These are phyloP conservation scores for Cenococcum geophilum DNA, from an alignment of 495 filamentous ascomycete species.

Conservation along the genomic window DNA sequence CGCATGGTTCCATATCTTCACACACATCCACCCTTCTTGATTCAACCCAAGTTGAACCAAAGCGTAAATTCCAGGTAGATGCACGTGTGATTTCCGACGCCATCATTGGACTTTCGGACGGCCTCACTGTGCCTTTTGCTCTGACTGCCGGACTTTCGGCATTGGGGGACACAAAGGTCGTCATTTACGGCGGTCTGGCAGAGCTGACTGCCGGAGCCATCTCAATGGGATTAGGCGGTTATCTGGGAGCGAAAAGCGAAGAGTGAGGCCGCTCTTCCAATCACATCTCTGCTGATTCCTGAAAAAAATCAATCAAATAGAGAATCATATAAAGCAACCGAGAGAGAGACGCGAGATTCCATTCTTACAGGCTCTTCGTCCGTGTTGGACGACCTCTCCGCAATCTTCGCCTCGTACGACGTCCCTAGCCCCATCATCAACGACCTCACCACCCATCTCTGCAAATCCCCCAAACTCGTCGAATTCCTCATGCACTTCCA, in stretches of 20 bases:
- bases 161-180: constrained; percentile 49
- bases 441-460: constrained; percentile 3
- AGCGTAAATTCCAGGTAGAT: too few relatives aligned
- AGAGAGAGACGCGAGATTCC: background rate
- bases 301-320: too few relatives aligned
- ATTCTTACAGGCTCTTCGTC: background rate
- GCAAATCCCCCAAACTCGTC: constrained; percentile 2
- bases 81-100: constrained; percentile 21
- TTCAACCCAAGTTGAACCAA: too few relatives aligned
- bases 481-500: constrained; percentile 21
- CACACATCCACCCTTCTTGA: too few relatives aligned
- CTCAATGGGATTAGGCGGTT: constrained; percentile 54
- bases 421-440: constrained; percentile 21
- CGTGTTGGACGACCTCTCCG: background rate
- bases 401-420: background rate
- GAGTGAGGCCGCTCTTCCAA: constrained; percentile 21
- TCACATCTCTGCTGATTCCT: too few relatives aligned
- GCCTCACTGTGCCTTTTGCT: constrained; percentile 57
- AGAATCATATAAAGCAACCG: too few relatives aligned
- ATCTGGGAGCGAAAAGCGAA: constrained; percentile 66
- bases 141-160: constrained; percentile 53
- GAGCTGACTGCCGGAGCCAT: constrained; percentile 55
- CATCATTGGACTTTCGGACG: constrained; percentile 49
- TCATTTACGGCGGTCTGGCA: constrained; percentile 54
- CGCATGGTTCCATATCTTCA: too few relatives aligned